Evolutionary conservation across 1,139 yeast species (phyloP), one percentile per base, ranked within the genome.

Genomic region (Protomyces pachydermus): DNA sequence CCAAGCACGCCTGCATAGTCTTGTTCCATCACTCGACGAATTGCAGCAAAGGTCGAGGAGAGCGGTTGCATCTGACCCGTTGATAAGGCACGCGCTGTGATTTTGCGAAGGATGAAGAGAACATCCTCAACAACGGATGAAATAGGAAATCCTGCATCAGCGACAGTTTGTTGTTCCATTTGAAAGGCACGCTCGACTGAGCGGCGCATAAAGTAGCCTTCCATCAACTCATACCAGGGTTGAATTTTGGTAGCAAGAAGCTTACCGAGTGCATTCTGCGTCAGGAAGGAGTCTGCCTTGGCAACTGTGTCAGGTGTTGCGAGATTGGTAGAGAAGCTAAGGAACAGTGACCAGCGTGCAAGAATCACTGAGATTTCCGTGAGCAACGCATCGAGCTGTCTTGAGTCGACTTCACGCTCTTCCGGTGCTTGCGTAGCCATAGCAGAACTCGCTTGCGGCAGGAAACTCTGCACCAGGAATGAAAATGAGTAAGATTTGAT

Each of bases 111-210:
- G 20, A 91, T 84, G 70, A 90, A 78, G 42, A 91, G 82, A 54
- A 89, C 78, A 73, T 93, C 98, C 72, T 93, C 98, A 50, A 91
- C 84, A 10, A 90, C 86, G 0, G 98, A 90, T 0, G 96, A 84
- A 3, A 88, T 83, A 8, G 53, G 62, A 3, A 95, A 87, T 3
- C 88, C 84, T 57, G 79, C 48, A n/a, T 56, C 65, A 6, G 77
- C 61, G 57, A 76, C 78, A 0, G 96, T 96, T 25, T 88, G 69
- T 69, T 88, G 91, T 73, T 93, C 98, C 45, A 90, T 80, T 62
- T 84, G 80, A 56, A 88, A 82, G 1, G 97, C 90, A 70, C 87
- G 89, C 71, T 88, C 95, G 56, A 93, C 80, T 0, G 97, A 87
- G 61, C 91, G 79, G 64, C 91, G 80, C 70, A 91, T 81, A 67